Evolutionary conservation across 2,329 filamentous ascomycete genomes (phyloP).

Genomic region (Colletotrichum sp.): DNA sequence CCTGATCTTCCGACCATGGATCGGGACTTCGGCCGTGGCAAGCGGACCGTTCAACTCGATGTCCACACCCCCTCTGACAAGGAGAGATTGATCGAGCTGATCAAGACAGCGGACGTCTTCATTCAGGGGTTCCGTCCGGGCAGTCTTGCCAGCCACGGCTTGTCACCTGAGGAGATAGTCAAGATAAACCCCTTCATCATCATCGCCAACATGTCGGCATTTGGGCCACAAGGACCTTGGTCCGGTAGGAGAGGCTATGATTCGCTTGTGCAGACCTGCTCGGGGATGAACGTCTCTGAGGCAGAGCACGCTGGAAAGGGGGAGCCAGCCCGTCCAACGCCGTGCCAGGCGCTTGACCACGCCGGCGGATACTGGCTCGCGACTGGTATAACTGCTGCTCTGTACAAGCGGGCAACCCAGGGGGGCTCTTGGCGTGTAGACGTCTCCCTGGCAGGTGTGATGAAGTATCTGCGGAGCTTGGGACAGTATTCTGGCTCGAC

Average conservation of each 20-base stretch:
- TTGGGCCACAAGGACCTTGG: conserved; percentile 48
- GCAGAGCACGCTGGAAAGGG: conserved; percentile 47
- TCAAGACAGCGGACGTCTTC: conserved; percentile 44
- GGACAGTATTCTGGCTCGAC: conserved; percentile 50
- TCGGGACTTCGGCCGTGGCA: conserved; percentile 38
- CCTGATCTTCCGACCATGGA: conserved; percentile 35
- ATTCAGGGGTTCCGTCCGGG: conserved; percentile 52
- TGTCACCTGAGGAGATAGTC: conserved; percentile 38
- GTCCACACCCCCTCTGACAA: conserved; percentile 27
- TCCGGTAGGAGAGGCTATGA: conserved; percentile 43
- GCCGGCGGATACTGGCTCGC: conserved; percentile 60
- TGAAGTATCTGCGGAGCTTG: conserved; percentile 60
- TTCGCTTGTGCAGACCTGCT: conserved; percentile 48
- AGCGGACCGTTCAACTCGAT: conserved; percentile 35
- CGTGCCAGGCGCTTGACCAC: conserved; percentile 63
- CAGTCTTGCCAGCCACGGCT: conserved; percentile 47
- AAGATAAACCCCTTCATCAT: conserved; percentile 49
- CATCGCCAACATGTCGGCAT: conserved; percentile 58
- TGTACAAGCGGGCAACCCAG: conserved; percentile 49
- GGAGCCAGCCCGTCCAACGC: conserved; percentile 45
- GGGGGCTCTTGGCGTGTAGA: conserved; percentile 57
- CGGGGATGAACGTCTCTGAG: conserved; percentile 61
- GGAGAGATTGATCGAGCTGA: conserved; percentile 30
- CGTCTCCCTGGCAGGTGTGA: conserved; percentile 49
- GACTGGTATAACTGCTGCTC: conserved; percentile 54